Evolutionary conservation across 495 filamentous ascomycete species (phyloP).

Genomic region (Talaromyces nanjingensis): DNA sequence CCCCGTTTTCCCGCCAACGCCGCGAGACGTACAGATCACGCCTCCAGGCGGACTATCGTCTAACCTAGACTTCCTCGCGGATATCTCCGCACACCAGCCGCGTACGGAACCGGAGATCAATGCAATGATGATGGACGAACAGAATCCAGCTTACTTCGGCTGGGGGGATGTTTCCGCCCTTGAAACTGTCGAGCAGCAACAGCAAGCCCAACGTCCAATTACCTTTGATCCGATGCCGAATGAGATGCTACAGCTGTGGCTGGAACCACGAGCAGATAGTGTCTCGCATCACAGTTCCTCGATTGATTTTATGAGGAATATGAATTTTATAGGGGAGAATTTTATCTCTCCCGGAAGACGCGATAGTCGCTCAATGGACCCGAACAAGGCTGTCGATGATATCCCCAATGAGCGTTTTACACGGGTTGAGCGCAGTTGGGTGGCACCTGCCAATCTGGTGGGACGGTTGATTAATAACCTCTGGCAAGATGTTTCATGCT

Average conservation of each 20-base stretch:
- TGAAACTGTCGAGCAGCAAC: slow-evolving; percentile 14
- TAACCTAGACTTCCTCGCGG: slow-evolving; percentile 32
- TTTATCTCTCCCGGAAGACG: slow-evolving; percentile 19
- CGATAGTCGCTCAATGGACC: slow-evolving; percentile 21
- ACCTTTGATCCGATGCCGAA: slow-evolving; percentile 25
- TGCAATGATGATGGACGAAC: slow-evolving; percentile 30
- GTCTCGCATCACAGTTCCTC: slow-evolving; percentile 27
- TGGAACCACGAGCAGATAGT: slow-evolving; percentile 31
- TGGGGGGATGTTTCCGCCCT: slow-evolving; percentile 27
- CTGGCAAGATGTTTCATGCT: slow-evolving; percentile 39
- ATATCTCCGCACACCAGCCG: slow-evolving; percentile 32
- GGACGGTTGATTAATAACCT: slow-evolving; percentile 42
- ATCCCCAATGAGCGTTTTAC: slow-evolving; percentile 43
- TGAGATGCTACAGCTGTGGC: slow-evolving; percentile 35
- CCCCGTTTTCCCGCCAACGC: slow-evolving; percentile 7
- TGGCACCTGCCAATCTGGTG: slow-evolving; percentile 33
- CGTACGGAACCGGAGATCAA: slow-evolving; percentile 27
- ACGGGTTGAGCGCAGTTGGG: slow-evolving; percentile 44
- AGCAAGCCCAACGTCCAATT: slow-evolving; percentile 15
- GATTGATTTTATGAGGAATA: slow-evolving; percentile 25
- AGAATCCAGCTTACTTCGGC: slow-evolving; percentile 25
- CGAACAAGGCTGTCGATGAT: slow-evolving; percentile 25
- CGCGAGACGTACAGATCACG: slow-evolving; percentile 21
- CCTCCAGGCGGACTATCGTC: slow-evolving; percentile 20
- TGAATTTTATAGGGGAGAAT: slow-evolving; percentile 25